Conservation (phyloP, 352 stramenopile genomes). For the Pythium periplocum region DNA sequence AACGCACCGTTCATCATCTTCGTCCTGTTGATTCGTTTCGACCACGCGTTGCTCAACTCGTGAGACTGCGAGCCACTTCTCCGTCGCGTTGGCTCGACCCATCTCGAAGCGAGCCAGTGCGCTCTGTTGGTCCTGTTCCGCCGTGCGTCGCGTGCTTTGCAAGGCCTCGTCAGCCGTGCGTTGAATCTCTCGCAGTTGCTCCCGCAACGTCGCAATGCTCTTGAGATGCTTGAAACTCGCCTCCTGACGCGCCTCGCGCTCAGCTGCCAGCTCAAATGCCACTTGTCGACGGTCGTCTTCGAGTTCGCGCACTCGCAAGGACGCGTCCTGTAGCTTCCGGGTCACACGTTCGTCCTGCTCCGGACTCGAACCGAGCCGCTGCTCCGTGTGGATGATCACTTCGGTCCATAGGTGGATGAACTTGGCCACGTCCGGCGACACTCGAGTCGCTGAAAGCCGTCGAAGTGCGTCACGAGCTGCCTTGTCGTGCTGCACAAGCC, state of each 20-base stretch:
- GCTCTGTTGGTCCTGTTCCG: slow-evolving; percentile 42
- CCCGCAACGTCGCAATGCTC: slow-evolving; percentile 30
- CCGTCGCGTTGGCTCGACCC: slow-evolving; percentile 19
- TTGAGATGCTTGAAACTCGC: slow-evolving; percentile 26
- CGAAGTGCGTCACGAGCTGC: slow-evolving; percentile 31
- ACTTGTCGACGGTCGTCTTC: slow-evolving; percentile 64
- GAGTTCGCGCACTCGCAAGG: slow-evolving; percentile 46
- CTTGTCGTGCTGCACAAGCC: slow-evolving; percentile 31
- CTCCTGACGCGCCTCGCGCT: slow-evolving; percentile 23
- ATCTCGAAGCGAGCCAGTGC: slow-evolving; percentile 31
- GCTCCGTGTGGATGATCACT: slow-evolving; percentile 34
- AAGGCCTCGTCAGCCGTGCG: slow-evolving; percentile 33
- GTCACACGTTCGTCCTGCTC: slow-evolving; percentile 49
- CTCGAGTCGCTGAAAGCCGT: slow-evolving; percentile 27
- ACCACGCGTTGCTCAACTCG: slow-evolving; percentile 24
- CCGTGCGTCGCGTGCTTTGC: slow-evolving; percentile 21
- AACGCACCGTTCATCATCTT: slow-evolving; percentile 33
- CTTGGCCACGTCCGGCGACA: slow-evolving; percentile 26
- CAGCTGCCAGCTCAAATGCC: slow-evolving; percentile 43
- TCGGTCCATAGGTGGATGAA: slow-evolving; percentile 37
- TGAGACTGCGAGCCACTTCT: slow-evolving; percentile 29
- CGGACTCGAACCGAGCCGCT: slow-evolving; percentile 31
- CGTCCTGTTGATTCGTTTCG: slow-evolving; percentile 37
- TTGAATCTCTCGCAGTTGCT: slow-evolving; percentile 42
- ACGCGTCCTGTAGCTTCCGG: slow-evolving; percentile 33